These are phyloP conservation scores for Brettanomyces naardenensis DNA, from an alignment of 805 yeast species.

Conservation along the genomic window DNA sequence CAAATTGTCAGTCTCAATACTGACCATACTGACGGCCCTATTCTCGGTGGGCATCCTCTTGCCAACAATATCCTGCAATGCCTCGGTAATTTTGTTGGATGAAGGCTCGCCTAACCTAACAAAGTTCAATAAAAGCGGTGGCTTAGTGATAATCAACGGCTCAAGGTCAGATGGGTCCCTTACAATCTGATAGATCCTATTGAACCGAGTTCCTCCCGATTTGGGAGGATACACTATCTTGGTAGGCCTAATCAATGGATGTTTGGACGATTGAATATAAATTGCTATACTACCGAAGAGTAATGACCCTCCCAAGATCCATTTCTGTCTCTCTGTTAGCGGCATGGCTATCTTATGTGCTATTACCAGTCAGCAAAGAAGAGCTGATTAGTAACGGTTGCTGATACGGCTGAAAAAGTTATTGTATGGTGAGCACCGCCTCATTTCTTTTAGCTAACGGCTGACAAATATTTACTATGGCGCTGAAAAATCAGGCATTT, in stretches of 20 bases:
- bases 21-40: slow-evolving; percentile 53
- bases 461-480: too few relatives aligned
- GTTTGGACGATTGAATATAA: slow-evolving; percentile 18
- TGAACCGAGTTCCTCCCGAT: slow-evolving; percentile 17
- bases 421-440: too few relatives aligned
- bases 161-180: slow-evolving; percentile 54
- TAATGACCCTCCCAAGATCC: slow-evolving; percentile 23
- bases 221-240: slow-evolving; percentile 31
- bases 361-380: too few relatives aligned
- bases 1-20: slow-evolving; percentile 60
- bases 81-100: slow-evolving; percentile 55
- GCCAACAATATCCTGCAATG: slow-evolving; percentile 45
- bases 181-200: slow-evolving; percentile 44
- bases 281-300: slow-evolving; percentile 19
- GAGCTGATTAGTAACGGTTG: too few relatives aligned
- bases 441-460: too few relatives aligned
- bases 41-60: slow-evolving; percentile 33
- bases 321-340: slow-evolving; percentile 22
- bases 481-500: too few relatives aligned
- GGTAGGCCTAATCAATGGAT: slow-evolving; percentile 23
- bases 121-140: slow-evolving; percentile 66
- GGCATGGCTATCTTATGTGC: too few relatives aligned
- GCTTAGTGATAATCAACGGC: slow-evolving; percentile 39
- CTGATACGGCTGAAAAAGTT: too few relatives aligned
- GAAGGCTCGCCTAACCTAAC: slow-evolving; percentile 57